phyloP scores from a whole-genome alignment of 1,284 basidiomycete species.

The Tranzscheliella williamsii region DNA sequence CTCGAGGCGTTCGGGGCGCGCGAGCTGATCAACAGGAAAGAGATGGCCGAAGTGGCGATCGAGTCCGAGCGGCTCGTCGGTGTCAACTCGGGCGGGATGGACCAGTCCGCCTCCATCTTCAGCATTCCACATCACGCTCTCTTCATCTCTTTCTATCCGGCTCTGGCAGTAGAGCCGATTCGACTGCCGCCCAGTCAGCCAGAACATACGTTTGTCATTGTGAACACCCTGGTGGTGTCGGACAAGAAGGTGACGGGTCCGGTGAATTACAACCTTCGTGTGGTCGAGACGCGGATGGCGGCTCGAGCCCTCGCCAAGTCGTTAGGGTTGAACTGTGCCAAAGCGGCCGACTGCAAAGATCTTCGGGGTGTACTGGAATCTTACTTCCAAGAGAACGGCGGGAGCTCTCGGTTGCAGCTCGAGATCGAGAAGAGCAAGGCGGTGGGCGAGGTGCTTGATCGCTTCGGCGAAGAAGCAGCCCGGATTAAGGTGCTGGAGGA shows the following conservation, averaged over 20 bases:
- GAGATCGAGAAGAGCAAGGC: slow-evolving; percentile 23
- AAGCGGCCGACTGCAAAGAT: slow-evolving; percentile 8
- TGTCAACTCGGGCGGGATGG: slow-evolving; percentile 59
- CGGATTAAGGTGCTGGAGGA: slow-evolving; percentile 38
- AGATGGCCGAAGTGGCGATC: slow-evolving; percentile 57
- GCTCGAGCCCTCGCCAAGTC: slow-evolving; percentile 28
- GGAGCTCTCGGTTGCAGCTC: slow-evolving; percentile 8
- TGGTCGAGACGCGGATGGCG: slow-evolving; percentile 55
- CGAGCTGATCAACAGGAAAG: slow-evolving; percentile 38
- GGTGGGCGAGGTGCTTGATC: slow-evolving; percentile 20
- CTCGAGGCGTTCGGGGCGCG: slow-evolving; percentile 53
- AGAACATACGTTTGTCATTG: slow-evolving; percentile 50
- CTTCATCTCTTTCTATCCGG: slow-evolving; percentile 54
- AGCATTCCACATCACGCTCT: slow-evolving; percentile 48
- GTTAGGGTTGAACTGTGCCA: slow-evolving; percentile 15
- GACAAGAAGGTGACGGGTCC: slow-evolving; percentile 60
- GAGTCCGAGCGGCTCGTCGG: slow-evolving; percentile 56
- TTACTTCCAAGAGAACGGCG: slow-evolving; percentile 40
- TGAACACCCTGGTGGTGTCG: slow-evolving; percentile 54
- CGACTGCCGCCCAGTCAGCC: slow-evolving; percentile 27
- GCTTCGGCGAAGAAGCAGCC: slow-evolving; percentile 47
- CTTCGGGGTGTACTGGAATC: slow-evolving; percentile 45
- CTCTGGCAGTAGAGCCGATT: slow-evolving; percentile 32
- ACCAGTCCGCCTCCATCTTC: slow-evolving; percentile 58
- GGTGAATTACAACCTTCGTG: slow-evolving; percentile 58